These are phyloP conservation scores for Huntiella decipiens DNA, from an alignment of 2,329 filamentous ascomycete genomes.

Conservation along the genomic window DNA sequence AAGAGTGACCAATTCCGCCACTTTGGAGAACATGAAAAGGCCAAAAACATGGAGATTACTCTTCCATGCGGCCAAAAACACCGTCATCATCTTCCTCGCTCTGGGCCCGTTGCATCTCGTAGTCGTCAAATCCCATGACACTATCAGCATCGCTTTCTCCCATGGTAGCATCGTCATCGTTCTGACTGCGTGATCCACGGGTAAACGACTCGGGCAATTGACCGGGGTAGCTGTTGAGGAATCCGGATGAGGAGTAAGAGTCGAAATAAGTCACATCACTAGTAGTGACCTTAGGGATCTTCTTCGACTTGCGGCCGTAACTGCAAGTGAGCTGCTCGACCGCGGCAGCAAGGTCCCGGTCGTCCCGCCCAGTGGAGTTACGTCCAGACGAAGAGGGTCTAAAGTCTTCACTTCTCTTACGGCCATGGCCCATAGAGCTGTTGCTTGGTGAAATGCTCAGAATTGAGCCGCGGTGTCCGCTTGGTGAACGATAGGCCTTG, in stretches of 20 bases:
- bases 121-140: constrained; percentile 43
- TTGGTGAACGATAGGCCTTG: constrained; percentile 58
- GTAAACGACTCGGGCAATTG: constrained; percentile 47
- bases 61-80: constrained; percentile 92
- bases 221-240: constrained; percentile 43
- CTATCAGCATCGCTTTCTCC: constrained; percentile 44
- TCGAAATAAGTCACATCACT: constrained; percentile 60
- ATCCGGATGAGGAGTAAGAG: constrained; percentile 41
- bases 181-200: constrained; percentile 17
- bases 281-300: constrained; percentile 27
- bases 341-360: constrained; percentile 73
- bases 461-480: constrained; percentile 28
- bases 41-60: constrained; percentile 19
- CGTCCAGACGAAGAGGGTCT: constrained; percentile 65
- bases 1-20: background rate
- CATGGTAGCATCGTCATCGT: constrained; percentile 44
- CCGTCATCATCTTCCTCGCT: constrained; percentile 86
- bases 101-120: constrained; percentile 39
- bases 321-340: constrained; percentile 83
- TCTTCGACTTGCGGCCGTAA: constrained; percentile 48
- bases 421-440: constrained; percentile 31
- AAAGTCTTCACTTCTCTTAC: constrained; percentile 56
- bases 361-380: constrained; percentile 58
- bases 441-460: constrained; percentile 20
- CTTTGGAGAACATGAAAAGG: background rate